Conservation (phyloP, 1,284 basidiomycete species). For the Stygiomarasmius scandens region DNA sequence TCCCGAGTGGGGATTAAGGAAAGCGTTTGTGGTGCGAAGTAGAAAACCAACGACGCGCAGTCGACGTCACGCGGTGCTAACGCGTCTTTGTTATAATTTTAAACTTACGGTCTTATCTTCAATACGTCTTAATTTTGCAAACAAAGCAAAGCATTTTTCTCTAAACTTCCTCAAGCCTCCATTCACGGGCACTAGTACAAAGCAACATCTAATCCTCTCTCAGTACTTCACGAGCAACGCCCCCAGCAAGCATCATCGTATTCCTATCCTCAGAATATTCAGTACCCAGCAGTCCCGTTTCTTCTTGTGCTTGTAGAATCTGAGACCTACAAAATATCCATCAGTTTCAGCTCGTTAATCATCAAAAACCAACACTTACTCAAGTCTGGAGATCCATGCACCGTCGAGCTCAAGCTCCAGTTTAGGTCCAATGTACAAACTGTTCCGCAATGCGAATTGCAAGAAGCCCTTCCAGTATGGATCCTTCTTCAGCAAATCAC, state of each 20-base stretch:
- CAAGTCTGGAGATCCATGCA: conserved; percentile 47
- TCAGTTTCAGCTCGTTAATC: conserved; percentile 23
- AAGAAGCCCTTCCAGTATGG: conserved; percentile 51
- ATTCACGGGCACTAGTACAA: no score
- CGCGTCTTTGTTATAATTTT: no score
- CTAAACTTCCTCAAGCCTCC: no score
- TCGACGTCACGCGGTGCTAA: no score
- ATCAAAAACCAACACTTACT: conserved; percentile 31
- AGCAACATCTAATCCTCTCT: conserved; percentile 28
- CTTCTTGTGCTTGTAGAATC: conserved; percentile 13
- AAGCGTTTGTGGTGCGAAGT: no score
- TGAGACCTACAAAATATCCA: conserved; percentile 13
- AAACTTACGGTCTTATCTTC: no score
- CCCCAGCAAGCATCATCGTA: conserved; percentile 37
- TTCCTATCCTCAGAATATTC: conserved; percentile 31
- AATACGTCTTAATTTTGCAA: no score
- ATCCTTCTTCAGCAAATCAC: conserved; percentile 39
- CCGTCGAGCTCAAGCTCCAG: conserved; percentile 44
- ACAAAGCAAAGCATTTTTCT: no score
- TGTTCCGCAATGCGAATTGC: conserved; percentile 45
- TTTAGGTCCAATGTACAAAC: conserved; percentile 45
- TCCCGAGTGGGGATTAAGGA: background rate
- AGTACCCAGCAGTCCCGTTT: conserved; percentile 19
- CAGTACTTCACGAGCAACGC: conserved; percentile 40
- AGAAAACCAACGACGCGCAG: no score